Conservation (phyloP, 2,329 filamentous ascomycete genomes). For the Emergomyces africanus region DNA sequence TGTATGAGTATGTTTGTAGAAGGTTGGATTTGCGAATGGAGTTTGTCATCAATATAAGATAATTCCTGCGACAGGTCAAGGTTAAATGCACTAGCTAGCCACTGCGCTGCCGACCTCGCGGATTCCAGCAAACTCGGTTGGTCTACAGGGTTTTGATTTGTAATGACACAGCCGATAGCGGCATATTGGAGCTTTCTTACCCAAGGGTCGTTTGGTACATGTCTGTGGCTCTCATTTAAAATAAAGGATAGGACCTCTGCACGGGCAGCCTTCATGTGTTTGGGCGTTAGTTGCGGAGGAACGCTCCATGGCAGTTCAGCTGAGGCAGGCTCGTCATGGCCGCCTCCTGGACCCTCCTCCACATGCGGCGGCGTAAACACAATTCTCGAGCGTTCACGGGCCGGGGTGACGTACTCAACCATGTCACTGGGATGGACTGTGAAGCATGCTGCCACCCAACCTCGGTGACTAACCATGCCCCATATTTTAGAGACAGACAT, state of each 20-base stretch:
- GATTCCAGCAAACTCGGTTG: conserved; percentile 13
- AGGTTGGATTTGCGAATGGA: neutral
- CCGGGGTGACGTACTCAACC: conserved; percentile 41
- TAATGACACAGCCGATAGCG: conserved; percentile 24
- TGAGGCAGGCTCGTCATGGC: conserved; percentile 5
- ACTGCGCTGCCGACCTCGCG: conserved; percentile 17
- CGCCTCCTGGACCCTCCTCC: conserved; percentile 6
- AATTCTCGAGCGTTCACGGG: conserved; percentile 32
- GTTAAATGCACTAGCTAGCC: conserved; percentile 16
- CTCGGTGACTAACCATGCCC: conserved; percentile 35
- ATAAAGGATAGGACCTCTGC: conserved; percentile 18
- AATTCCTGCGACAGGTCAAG: conserved; percentile 23
- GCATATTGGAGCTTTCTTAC: conserved; percentile 24
- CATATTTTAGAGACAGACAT: conserved; percentile 39
- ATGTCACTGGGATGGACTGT: conserved; percentile 45
- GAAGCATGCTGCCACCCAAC: conserved; percentile 37
- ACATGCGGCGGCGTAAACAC: conserved; percentile 19
- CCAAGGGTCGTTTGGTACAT: conserved; percentile 12
- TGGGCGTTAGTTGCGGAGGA: conserved; percentile 9
- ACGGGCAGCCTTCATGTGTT: conserved; percentile 11
- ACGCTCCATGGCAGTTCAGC: conserved; percentile 9
- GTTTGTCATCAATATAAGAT: conserved; percentile 12
- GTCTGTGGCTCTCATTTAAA: conserved; percentile 12
- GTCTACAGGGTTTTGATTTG: conserved; percentile 13
- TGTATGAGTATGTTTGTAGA: conserved; percentile 13